Conservation (phyloP, 1,139 yeast genomes). For the Suhomyces panamericanus region DNA sequence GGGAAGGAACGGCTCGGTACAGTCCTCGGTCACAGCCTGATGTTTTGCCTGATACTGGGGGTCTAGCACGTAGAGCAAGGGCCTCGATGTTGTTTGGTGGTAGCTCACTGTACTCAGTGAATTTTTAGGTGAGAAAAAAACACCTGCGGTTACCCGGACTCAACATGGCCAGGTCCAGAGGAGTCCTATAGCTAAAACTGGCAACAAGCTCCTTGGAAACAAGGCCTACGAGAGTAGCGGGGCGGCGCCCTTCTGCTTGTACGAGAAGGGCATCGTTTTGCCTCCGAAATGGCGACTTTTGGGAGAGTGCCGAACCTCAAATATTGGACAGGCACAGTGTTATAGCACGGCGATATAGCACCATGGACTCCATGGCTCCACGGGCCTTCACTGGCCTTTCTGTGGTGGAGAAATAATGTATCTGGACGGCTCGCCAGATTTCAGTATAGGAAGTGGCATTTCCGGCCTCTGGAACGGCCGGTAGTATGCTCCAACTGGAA, state of each 20-base stretch:
- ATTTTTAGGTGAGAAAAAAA: conserved; percentile 1
- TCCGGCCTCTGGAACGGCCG: too few relatives aligned
- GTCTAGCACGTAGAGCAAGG: not conserved
- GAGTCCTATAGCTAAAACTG: not conserved
- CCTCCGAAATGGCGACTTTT: not conserved
- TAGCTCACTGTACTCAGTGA: not conserved
- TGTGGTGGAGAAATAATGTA: not conserved
- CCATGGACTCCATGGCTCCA: too few relatives aligned
- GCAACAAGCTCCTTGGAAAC: not conserved
- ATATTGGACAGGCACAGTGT: too few relatives aligned
- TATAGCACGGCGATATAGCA: not conserved
- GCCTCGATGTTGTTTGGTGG: not conserved
- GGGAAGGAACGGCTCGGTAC: not conserved
- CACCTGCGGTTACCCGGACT: conserved; percentile 1
- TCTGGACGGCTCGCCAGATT: too few relatives aligned
- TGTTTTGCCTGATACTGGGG: not conserved
- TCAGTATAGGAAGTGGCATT: too few relatives aligned
- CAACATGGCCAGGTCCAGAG: not conserved
- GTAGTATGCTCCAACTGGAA: too few relatives aligned
- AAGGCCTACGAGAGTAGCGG: conserved; percentile 3
- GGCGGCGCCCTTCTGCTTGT: conserved; percentile 1
- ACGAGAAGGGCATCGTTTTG: not conserved
- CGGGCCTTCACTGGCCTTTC: not conserved
- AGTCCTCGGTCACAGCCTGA: not conserved
- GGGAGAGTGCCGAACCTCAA: not conserved